Base-by-base conservation (phyloP, 495 filamentous ascomycete genomes). In the Penicillium goetzii region DNA sequence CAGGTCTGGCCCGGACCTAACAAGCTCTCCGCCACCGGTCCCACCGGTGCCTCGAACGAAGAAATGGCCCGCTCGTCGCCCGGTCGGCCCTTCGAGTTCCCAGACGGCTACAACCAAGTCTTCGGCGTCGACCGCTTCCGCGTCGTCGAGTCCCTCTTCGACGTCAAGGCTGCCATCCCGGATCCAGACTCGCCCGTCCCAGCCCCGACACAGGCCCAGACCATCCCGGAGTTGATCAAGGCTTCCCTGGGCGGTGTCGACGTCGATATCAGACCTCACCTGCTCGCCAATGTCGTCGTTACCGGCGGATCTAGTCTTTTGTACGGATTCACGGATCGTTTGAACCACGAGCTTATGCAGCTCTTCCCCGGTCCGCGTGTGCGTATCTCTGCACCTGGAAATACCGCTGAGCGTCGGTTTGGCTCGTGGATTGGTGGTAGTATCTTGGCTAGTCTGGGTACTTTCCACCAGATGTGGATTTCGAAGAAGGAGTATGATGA, bases 391-490 rank as follows among this genome's bases (percentile, higher is more conserved):
- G 91, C 93, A 4, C 87, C 93, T 14, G 90, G 92, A n/a, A 87
- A 92, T 68, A 89, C 88, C 0, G 87, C 87, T 14, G 95, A 99
- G 84, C 79, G 95, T 55, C 87, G 90, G 60, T 98, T 94, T 75
- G 93, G 90, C 14, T 88, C 89, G 32, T 99, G 96, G 96, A 90
- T 99, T 64, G 95, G 95, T 26, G 95, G 95, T 15, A 97, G 93
- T 80, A 97, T 99, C 66, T 79, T 98, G 68, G 94, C 90, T 3
- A 97, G 93, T 78, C 76, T 99, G 80, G 96, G 96, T 10, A 97
- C 92, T n/a, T 99, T 99, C 76, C 95, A 99, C 80, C 94, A 97
- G 76, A 91, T 98, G 90, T 99, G 95, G 95, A 93, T 99, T 64
- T 92, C 88, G 23, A 85, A 84, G 78, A 87, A 88, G 68, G 84